These are phyloP conservation scores for Rhizopogon vesiculosus DNA, from an alignment of 768 basidiomycete genomes.

Conservation along the genomic window DNA sequence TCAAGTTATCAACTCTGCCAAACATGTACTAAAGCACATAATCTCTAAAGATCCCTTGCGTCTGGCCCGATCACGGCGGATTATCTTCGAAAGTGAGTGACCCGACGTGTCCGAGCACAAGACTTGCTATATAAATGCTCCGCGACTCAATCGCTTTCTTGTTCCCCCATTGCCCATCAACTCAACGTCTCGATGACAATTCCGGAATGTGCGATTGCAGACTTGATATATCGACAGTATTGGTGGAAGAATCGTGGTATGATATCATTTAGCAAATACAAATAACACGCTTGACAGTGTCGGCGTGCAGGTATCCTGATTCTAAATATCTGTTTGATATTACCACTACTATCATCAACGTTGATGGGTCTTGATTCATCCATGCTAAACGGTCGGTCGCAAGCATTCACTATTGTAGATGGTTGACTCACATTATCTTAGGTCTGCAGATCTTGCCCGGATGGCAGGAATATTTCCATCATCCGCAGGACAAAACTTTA, in stretches of 20 bases:
- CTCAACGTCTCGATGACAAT: constrained; percentile 19
- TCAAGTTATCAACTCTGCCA: neutral
- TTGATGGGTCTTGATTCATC: constrained; percentile 69
- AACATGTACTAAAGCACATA: neutral
- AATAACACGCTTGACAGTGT: neutral
- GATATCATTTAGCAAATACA: constrained; percentile 4
- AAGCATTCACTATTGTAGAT: neutral
- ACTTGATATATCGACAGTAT: constrained; percentile 53
- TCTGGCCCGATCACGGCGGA: neutral
- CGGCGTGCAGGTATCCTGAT: constrained; percentile 43
- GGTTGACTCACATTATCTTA: constrained; percentile 30
- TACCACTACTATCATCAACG: constrained; percentile 61
- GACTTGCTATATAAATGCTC: neutral
- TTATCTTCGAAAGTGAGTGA: neutral
- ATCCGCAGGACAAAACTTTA: constrained; percentile 47
- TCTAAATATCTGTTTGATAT: constrained; percentile 52
- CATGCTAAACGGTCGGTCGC: constrained; percentile 46
- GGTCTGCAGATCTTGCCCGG: constrained; percentile 65
- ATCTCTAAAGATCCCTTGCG: constrained; percentile 1
- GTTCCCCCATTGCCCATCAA: neutral
- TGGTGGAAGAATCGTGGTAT: constrained; percentile 63
- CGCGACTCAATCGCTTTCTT: neutral
- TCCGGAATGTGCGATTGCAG: constrained; percentile 51
- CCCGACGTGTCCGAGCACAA: neutral
- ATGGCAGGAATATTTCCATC: constrained; percentile 53